Evolutionary conservation across 176 grass and related monocot species (phyloP).

Genomic region (Raddia distichophylla): DNA sequence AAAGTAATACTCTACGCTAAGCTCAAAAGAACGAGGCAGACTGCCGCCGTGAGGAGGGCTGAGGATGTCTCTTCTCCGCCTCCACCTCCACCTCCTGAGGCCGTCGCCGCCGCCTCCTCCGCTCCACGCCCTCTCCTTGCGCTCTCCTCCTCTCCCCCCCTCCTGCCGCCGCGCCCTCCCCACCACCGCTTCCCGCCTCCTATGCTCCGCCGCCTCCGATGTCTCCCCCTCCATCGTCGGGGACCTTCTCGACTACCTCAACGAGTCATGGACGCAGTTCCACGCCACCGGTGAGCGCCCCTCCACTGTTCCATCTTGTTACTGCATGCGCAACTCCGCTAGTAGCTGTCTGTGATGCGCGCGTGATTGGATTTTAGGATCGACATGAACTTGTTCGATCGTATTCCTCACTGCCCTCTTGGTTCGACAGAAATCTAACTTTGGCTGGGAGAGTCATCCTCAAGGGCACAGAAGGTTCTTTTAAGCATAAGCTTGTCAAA

Average conservation of each 20-base stretch:
- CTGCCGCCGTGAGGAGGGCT: too few species aligned
- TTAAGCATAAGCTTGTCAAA: constrained; percentile 82
- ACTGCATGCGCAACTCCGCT: not conserved
- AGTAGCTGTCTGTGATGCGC: not conserved
- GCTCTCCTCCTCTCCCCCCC: not conserved
- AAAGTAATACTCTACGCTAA: too few species aligned
- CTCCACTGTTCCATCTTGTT: constrained; percentile 3
- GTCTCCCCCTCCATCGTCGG: constrained; percentile 65
- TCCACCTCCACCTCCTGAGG: too few species aligned
- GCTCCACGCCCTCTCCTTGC: too few species aligned
- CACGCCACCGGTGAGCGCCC: constrained; percentile 76
- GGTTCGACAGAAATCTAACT: constrained; percentile 95
- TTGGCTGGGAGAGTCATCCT: constrained; percentile 88
- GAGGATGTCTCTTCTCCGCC: too few species aligned
- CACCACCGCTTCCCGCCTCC: constrained; percentile 26
- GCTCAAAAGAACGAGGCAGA: too few species aligned
- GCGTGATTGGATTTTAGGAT: not conserved
- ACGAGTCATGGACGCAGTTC: constrained; percentile 98
- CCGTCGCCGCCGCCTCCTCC: too few species aligned
- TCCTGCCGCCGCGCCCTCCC: constrained; percentile 23
- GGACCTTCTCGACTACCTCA: constrained; percentile 92
- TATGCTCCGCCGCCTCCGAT: constrained; percentile 32
- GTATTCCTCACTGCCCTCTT: constrained; percentile 27
- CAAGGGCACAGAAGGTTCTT: constrained; percentile 72
- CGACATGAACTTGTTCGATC: constrained; percentile 20